Evolutionary conservation across 345 rosid species (phyloP), one percentile per base, ranked within the genome.

Genomic region (Pugionium dolabratum): DNA sequence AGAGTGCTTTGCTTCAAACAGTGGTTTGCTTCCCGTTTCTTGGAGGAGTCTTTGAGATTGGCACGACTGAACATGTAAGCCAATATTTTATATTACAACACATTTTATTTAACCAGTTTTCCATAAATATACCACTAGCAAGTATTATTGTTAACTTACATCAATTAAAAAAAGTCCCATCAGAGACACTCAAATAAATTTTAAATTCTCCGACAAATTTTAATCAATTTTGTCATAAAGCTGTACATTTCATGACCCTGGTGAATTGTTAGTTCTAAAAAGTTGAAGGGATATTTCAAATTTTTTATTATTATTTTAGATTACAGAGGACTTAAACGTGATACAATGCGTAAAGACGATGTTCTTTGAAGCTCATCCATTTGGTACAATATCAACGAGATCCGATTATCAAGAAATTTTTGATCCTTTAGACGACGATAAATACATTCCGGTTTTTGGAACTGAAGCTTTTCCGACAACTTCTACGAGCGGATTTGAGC

Each of bases 1-100:
- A 94, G 99, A 94, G 99, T 59, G 99, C 99, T 59, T 41, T 62
- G 2, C 76, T 79, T 71, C 95, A 87, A 80, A 90, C 97, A 9
- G 83, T 89, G 2, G 87, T 81, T 56, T 87, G 97, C 90, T 95
- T 95, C 62, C 95, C 87, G 3, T 84, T 74, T 72, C 72, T 80
- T 39, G 82, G 85, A 70, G 97, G 97, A 54, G 93, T 89, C 43
- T 66, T 91, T 45, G 99, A 95, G 79, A 72, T 95, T 8, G 97
- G 99, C 35, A 82, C 79, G 27, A 84, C 97, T 62, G 96, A 95
- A 54, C 74, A 31, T 88, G 99, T 95, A 85, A 70, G 66, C 9
- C 18, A 18, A 18, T 18, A 18, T 0, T 18, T 18, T 18, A 18
- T 18, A 18, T 18, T 18, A 18, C 18, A 18, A 18, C 18, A 18